Percentiles rank a stretch among this genome's conserved stretches.
These are phyloP conservation scores for Dioscorea dumetorum DNA, from an alignment of 106 monocot genomes.

Conservation along the genomic window DNA sequence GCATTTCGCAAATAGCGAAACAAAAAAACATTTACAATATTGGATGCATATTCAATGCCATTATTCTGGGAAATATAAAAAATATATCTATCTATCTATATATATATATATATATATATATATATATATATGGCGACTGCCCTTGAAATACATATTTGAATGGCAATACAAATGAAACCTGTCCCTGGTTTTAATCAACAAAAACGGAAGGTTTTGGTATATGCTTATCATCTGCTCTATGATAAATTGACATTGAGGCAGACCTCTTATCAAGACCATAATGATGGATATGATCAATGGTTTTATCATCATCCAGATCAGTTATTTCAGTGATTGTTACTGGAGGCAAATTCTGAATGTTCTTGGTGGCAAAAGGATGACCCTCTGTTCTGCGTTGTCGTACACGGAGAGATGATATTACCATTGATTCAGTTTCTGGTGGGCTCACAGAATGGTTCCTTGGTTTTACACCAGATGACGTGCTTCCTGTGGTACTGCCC, in stretches of 20 bases:
- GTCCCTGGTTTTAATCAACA: not conserved
- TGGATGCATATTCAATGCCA: too few species aligned
- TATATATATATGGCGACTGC: too few species aligned
- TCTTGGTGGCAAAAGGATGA: conserved; percentile 13
- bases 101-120: too few species aligned
- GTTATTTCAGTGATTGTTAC: not conserved
- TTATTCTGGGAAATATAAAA: too few species aligned
- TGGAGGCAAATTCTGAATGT: conserved; percentile 15
- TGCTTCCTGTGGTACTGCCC: conserved; percentile 14
- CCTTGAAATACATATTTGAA: too few species aligned
- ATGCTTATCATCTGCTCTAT: conserved; percentile 2
- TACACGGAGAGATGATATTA: not conserved
- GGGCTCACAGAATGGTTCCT: not conserved
- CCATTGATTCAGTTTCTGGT: not conserved
- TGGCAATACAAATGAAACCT: too few species aligned
- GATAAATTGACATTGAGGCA: conserved; percentile 12
- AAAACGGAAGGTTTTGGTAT: conserved; percentile 3
- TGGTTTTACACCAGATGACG: conserved; percentile 5
- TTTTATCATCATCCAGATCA: not conserved
- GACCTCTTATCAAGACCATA: conserved; percentile 20
- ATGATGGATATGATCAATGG: not conserved
- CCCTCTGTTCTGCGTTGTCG: not conserved
- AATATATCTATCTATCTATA: too few species aligned
- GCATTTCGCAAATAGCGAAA: too few species aligned
- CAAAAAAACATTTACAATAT: too few species aligned